These are phyloP conservation scores for Brassica rapa DNA, from an alignment of 345 rosid species.

Conservation along the genomic window DNA sequence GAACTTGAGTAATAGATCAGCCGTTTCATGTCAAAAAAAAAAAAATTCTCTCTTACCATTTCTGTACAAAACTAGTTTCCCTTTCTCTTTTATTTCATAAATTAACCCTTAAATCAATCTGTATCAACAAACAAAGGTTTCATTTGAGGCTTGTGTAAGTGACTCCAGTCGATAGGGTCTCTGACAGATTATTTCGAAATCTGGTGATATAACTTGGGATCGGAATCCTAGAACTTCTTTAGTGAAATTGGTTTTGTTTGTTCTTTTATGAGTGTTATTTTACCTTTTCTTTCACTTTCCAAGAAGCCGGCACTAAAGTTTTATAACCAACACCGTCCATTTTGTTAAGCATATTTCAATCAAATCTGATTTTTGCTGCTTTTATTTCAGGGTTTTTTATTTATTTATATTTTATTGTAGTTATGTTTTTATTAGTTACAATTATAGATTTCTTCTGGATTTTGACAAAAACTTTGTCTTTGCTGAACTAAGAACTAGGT, in stretches of 20 bases:
- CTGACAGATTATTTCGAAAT: constrained; percentile 1
- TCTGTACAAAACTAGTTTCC: no score
- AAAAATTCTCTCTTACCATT: no score
- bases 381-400: not conserved
- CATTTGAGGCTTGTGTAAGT: constrained; percentile 25
- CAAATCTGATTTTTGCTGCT: not conserved
- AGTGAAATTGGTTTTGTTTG: not conserved
- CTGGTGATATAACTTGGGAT: constrained; percentile 21
- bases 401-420: not conserved
- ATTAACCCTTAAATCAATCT: no score
- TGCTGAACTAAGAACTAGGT: not conserved
- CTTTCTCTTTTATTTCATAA: no score
- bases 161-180: not conserved
- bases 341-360: not conserved
- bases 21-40: no score
- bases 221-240: not conserved
- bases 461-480: not conserved
- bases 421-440: not conserved
- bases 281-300: no score
- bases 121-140: not conserved
- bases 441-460: not conserved
- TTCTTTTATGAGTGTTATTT: not conserved
- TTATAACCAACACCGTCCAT: constrained; percentile 8
- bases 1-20: no score
- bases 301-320: no score